Conservation (phyloP, 257 asterid species). For the Echium plantagineum region DNA sequence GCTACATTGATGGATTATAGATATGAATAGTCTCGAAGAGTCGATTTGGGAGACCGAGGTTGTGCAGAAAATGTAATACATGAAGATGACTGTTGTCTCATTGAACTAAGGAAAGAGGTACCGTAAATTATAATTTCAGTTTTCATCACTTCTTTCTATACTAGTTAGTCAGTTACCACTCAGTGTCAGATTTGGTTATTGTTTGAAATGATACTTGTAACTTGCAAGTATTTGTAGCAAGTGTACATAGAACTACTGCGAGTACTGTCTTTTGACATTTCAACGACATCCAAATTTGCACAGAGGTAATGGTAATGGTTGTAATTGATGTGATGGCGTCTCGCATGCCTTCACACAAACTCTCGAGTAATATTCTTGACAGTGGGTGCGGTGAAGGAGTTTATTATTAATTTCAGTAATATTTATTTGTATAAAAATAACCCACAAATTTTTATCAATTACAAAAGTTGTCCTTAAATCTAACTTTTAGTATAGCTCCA, state of each 20-base stretch:
- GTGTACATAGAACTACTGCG: no score
- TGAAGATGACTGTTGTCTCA: neutral
- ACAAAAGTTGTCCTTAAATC: no score
- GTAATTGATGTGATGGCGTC: conserved; percentile 98
- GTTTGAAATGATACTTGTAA: neutral
- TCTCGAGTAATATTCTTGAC: no score
- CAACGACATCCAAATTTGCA: no score
- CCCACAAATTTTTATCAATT: no score
- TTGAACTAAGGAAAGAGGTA: neutral
- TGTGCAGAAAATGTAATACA: neutral
- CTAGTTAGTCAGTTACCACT: no score
- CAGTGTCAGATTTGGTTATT: neutral
- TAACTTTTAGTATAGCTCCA: no score
- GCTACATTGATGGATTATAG: conserved; percentile 44
- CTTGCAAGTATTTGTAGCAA: neutral
- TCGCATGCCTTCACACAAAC: conserved; percentile 73
- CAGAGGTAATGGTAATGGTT: conserved; percentile 96
- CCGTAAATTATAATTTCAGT: neutral
- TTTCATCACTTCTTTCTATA: no score
- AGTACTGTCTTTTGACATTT: no score
- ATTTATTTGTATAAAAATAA: no score
- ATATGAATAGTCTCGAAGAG: conserved; percentile 4
- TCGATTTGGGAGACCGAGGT: neutral
- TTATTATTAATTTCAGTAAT: no score
- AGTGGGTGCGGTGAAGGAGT: no score